phyloP scores from a whole-genome alignment of 1,139 yeast genomes.

The Diutina catenulata region DNA sequence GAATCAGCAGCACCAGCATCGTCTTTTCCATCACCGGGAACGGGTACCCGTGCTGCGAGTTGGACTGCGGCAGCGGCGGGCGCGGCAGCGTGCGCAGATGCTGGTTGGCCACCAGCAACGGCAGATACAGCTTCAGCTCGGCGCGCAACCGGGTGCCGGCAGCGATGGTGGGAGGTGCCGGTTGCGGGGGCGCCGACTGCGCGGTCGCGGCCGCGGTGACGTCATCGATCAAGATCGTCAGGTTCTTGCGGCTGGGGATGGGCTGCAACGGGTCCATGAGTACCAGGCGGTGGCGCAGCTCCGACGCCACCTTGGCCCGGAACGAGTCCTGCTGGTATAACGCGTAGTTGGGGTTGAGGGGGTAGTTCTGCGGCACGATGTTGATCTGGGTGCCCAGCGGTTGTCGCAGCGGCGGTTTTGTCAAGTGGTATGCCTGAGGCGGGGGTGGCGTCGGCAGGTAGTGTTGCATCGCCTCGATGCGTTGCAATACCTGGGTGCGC shows the following conservation, averaged over 20 bases:
- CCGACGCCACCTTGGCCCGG: slow-evolving; percentile 3
- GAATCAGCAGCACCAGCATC: not conserved
- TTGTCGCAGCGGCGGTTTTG: slow-evolving; percentile 3
- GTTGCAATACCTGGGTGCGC: not conserved
- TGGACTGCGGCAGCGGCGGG: not conserved
- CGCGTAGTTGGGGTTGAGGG: slow-evolving; percentile 26
- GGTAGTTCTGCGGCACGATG: slow-evolving; percentile 24
- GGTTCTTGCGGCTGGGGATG: slow-evolving; percentile 11
- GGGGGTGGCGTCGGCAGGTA: slow-evolving; percentile 1
- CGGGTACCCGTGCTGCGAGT: not conserved
- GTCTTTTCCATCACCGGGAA: not conserved
- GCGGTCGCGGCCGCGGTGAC: not conserved
- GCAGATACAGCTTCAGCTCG: slow-evolving; percentile 5
- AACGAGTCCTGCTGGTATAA: slow-evolving; percentile 13
- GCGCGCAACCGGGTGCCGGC: not conserved
- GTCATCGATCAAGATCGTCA: slow-evolving; percentile 1
- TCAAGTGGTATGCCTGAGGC: not conserved
- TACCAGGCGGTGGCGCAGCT: slow-evolving; percentile 16
- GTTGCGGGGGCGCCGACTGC: not conserved
- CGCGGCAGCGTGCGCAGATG: not conserved
- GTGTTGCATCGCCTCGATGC: not conserved
- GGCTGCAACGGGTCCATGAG: slow-evolving; percentile 26
- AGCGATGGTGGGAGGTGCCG: not conserved
- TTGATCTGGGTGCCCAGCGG: slow-evolving; percentile 6
- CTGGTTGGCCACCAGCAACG: not conserved